Conservation (phyloP, 2,329 filamentous ascomycete species). For the Talaromyces sp. region DNA sequence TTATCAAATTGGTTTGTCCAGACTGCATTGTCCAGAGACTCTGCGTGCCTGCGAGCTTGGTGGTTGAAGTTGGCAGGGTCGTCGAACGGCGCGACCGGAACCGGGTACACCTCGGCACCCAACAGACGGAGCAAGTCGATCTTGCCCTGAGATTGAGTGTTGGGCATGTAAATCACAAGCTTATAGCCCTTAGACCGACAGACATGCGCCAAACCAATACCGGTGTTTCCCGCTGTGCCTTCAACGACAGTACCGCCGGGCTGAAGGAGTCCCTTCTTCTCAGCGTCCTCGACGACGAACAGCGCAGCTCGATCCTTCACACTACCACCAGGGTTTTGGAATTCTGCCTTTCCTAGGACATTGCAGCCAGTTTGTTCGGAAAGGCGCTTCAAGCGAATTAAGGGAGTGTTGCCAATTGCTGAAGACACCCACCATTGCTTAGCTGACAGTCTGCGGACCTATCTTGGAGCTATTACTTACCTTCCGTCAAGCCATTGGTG, state of each 20-base stretch:
- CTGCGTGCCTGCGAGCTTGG: slow-evolving; percentile 88
- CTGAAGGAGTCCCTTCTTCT: slow-evolving; percentile 78
- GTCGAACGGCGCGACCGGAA: slow-evolving; percentile 93
- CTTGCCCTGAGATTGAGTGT: slow-evolving; percentile 98
- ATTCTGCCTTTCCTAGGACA: slow-evolving; percentile 94
- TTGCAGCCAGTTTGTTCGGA: slow-evolving; percentile 92
- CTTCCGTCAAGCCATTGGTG: slow-evolving; percentile 77
- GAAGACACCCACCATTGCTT: not conserved
- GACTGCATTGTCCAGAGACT: slow-evolving; percentile 80
- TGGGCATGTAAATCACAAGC: slow-evolving; percentile 98
- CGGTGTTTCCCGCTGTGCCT: slow-evolving; percentile 96
- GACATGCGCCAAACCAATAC: slow-evolving; percentile 95
- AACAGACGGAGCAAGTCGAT: slow-evolving; percentile 88
- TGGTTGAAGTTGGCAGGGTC: slow-evolving; percentile 98
- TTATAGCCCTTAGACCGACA: slow-evolving; percentile 90
- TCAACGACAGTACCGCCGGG: slow-evolving; percentile 94
- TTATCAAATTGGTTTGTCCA: slow-evolving; percentile 99
- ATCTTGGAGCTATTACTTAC: slow-evolving; percentile 52
- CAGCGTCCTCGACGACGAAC: slow-evolving; percentile 91
- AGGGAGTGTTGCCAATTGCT: slow-evolving; percentile 97
- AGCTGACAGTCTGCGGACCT: not conserved
- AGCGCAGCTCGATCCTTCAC: slow-evolving; percentile 96
- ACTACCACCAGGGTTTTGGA: slow-evolving; percentile 95
- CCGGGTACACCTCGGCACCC: slow-evolving; percentile 92
- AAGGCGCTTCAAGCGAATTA: slow-evolving; percentile 85